Base-by-base conservation (phyloP, 768 basidiomycete species). In the Boletus sp. region DNA sequence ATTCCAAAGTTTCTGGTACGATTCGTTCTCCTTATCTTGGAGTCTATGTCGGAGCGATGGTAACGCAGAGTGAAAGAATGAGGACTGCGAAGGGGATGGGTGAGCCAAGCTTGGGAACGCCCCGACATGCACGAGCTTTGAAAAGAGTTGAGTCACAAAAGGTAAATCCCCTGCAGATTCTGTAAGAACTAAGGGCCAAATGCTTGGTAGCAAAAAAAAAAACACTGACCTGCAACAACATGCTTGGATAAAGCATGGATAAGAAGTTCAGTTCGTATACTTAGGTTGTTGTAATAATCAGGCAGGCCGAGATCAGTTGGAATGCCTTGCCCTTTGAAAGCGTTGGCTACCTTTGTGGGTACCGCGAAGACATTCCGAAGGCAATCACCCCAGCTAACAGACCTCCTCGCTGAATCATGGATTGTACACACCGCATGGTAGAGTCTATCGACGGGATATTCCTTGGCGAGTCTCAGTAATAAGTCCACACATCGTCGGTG, bases 301-400 rank as follows among this genome's bases (percentile, higher is more conserved):
- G 78, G 79, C 57, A 83, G 75, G 63, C 83, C 78, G 42, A 97
- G 70, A 17, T 58, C 64, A 17, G 62, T 55, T 1, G 87, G 87
- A 2, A 79, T 62, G 4, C 60, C 63, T 43, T 73, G 73, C 21
- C 72, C 75, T 29, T 75, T 79, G 33, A 84, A 67, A 3, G 81
- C 79, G 71, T 98, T 97, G 23, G 88, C 85, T 8, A 88, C 82
- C 69, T 84, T 92, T n/a, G 76, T 75, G 33, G 95, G 93, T 8
- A 95, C 70, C 15, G 82, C 76, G 47, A 85, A 75, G 2, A 85
- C 50, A 54, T 82, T 79, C 32, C 81, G 82, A 23, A 94, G 81
- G 58, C 79, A 83, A 59, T 93, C 87, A 59, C 90, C 88, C 94
- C 94, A 97, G 42, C 64, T 62, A 21, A 79, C 61, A 32, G 67